Evolutionary conservation across 2,329 filamentous ascomycete species (phyloP), one percentile per base, ranked within the genome.

Genomic region (Didymella glomerata): DNA sequence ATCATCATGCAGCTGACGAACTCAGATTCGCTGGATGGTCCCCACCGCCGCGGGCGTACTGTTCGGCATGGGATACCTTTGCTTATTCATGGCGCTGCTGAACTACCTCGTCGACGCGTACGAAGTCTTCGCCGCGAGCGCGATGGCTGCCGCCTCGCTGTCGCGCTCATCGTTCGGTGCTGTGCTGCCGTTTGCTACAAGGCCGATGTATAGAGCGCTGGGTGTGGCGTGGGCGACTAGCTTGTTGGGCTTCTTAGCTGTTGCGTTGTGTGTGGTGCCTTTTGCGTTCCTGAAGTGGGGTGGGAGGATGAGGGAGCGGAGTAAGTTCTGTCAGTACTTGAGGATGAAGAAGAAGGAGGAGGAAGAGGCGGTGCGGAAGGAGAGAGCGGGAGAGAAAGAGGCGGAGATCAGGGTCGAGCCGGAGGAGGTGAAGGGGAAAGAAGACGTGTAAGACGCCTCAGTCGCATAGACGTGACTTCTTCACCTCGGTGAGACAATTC

Each of bases 101-200:
- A 89, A 91, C 66, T 90, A 92, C 74, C 75, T 83, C 18, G 80
- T 83, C 30, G 81, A 84, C 56, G 89, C 90, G 22, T 93, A 93
- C 76, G 89, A 90, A 53, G 77, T 86, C 25, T 92, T 91, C 73
- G 90, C 90, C 25, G 90, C 90, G 46, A 88, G 85, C 57, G 92
- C 92, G 4, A 83, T 97, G 76, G 92, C 93, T 13, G 92, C 92
- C 44, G 95, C 96, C 70, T 90, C 89, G 46, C 91, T 95, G 74
- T 85, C 90, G 57, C 85, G 93, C 52, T 92, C 89, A 64, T 82
- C 84, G 20, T 95, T 96, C 80, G 93, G 90, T 60, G 92, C 91
- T 0, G 73, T 80, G 2, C 52, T 82, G 22, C 81, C 81, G 9
- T 83, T 83, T 64, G 80, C 79, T 0, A 77, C 80, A 27, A 71